Conservation (phyloP, 352 stramenopile genomes). For the Phytophthora pisi region DNA sequence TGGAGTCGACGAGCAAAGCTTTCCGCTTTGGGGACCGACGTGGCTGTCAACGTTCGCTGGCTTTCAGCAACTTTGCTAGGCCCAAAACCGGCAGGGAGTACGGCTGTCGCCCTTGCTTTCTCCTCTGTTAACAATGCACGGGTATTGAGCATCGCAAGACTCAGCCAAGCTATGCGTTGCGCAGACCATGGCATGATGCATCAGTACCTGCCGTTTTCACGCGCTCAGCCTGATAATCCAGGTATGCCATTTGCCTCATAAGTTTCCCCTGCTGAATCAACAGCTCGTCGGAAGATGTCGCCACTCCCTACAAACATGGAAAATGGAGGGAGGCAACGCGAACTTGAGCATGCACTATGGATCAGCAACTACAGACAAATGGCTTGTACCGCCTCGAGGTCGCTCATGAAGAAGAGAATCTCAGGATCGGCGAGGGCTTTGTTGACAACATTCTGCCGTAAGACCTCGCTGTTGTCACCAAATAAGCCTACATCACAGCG, state of each 20-base stretch:
- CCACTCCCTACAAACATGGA: conserved; percentile 39
- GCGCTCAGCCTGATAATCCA: conserved; percentile 49
- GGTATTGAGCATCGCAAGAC: not conserved
- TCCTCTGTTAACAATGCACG: conserved; percentile 15
- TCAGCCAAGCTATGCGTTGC: not conserved
- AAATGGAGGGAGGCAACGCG: not conserved
- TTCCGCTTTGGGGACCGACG: conserved; percentile 22
- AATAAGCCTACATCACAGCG: conserved; percentile 44
- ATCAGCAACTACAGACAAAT: not conserved
- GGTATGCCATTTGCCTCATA: conserved; percentile 42
- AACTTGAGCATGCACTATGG: not conserved
- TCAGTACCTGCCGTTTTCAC: conserved; percentile 25
- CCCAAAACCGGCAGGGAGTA: not conserved
- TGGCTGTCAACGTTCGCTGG: not conserved
- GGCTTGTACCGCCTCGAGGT: conserved; percentile 56
- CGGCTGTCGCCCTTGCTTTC: not conserved
- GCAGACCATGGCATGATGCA: not conserved
- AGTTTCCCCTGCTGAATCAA: conserved; percentile 57
- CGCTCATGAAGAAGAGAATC: conserved; percentile 82
- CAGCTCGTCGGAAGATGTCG: conserved; percentile 53
- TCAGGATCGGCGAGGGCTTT: conserved; percentile 71
- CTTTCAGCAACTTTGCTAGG: not conserved
- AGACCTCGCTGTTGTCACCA: conserved; percentile 46
- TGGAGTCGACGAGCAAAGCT: conserved; percentile 43
- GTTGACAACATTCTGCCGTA: conserved; percentile 47